These are phyloP conservation scores for Aristolochia californica DNA, from an alignment of 164 flowering plant genomes.

Conservation along the genomic window DNA sequence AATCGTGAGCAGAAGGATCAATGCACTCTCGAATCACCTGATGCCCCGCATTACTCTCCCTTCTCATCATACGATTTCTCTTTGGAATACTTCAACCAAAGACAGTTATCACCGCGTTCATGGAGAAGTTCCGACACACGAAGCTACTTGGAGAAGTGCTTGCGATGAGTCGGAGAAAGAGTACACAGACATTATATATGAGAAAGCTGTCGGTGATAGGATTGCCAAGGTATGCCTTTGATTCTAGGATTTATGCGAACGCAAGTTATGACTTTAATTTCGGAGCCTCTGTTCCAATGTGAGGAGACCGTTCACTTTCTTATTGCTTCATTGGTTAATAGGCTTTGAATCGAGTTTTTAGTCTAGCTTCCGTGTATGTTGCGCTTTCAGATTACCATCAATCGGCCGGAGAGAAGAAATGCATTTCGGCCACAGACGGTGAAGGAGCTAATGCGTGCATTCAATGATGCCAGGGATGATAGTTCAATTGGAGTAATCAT, in stretches of 20 bases:
- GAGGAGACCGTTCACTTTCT: neutral
- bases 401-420: conserved; percentile 88
- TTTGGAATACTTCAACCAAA: conserved; percentile 17
- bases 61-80: neutral
- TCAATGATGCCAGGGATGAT: conserved; percentile 89
- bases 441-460: conserved; percentile 76
- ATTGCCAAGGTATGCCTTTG: conserved; percentile 67
- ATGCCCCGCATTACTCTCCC: conserved; percentile 15
- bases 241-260: neutral
- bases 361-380: neutral
- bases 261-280: neutral
- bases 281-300: too few species aligned
- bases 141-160: conserved; percentile 43
- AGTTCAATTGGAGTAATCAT: conserved; percentile 75
- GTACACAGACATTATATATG: conserved; percentile 68
- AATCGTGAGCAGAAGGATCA: conserved; percentile 25
- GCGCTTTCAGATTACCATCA: conserved; percentile 65
- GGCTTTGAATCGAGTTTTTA: neutral
- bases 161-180: conserved; percentile 42
- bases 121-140: conserved; percentile 50
- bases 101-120: conserved; percentile 61
- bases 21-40: conserved; percentile 43
- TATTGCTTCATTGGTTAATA: neutral
- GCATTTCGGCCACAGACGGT: conserved; percentile 77
- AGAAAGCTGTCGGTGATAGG: conserved; percentile 80